These are phyloP conservation scores for Neoscytalidium dimidiatum DNA, from an alignment of 2,329 filamentous ascomycete genomes.

Conservation along the genomic window DNA sequence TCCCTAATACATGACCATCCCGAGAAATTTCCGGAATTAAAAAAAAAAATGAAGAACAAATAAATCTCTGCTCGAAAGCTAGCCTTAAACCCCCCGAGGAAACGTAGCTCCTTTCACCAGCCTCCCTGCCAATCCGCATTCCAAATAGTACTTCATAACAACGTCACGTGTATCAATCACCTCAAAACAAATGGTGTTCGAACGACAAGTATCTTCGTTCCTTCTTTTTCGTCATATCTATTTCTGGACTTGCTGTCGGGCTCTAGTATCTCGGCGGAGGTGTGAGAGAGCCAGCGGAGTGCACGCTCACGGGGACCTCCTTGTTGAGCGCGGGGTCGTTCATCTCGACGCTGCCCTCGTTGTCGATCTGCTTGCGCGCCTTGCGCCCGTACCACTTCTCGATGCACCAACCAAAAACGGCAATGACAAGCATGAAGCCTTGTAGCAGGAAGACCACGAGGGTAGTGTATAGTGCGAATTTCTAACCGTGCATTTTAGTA, in stretches of 20 bases:
- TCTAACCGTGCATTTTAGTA: constrained; percentile 27
- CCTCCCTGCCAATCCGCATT: no score
- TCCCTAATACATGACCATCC: neutral
- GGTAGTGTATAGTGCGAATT: constrained; percentile 48
- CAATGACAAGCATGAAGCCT: constrained; percentile 31
- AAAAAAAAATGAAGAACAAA: neutral
- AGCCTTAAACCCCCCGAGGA: no score
- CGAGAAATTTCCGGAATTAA: neutral
- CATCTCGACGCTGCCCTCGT: constrained; percentile 22
- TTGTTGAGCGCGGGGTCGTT: neutral
- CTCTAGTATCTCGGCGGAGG: constrained; percentile 3
- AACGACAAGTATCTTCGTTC: no score
- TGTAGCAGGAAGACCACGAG: constrained; percentile 45
- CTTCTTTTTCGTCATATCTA: no score
- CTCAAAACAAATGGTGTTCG: neutral
- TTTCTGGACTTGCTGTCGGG: no score
- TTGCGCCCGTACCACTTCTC: constrained; percentile 39
- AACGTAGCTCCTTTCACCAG: no score
- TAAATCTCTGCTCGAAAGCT: no score
- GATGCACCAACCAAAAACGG: constrained; percentile 38
- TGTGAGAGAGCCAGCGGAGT: neutral
- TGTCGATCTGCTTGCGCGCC: constrained; percentile 31
- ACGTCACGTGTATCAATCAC: neutral
- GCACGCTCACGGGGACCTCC: constrained; percentile 4
- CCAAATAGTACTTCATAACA: neutral